Percentiles rank a stretch among this genome's conserved stretches.
Conservation (phyloP, 1,139 yeast genomes). For the Pichia sp. region DNA sequence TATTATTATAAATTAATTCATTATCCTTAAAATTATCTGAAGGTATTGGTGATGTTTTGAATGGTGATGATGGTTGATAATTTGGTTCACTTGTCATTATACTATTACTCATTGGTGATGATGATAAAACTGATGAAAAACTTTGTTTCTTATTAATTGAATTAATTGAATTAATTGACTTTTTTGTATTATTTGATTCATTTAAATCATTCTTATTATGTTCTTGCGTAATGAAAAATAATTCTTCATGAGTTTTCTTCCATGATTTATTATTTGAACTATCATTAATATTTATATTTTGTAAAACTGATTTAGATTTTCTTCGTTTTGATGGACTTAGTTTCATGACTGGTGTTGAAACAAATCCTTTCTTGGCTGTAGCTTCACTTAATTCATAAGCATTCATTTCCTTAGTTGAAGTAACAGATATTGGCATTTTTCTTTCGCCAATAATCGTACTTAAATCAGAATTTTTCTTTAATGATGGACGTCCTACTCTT, state of each 20-base stretch:
- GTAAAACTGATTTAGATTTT: slow-evolving; percentile 1
- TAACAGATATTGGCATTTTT: slow-evolving; percentile 19
- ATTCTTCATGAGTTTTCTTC: background rate
- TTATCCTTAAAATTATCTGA: background rate
- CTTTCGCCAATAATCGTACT: slow-evolving; percentile 24
- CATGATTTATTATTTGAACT: background rate
- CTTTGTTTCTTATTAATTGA: too few species aligned
- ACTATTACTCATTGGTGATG: slow-evolving; percentile 14
- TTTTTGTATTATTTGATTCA: background rate
- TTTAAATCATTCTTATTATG: background rate
- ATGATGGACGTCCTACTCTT: slow-evolving; percentile 30
- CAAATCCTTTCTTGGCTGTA: slow-evolving; percentile 28
- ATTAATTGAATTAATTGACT: background rate
- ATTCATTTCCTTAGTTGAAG: slow-evolving; percentile 7
- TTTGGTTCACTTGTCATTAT: slow-evolving; percentile 9
- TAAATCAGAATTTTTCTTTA: slow-evolving; percentile 14
- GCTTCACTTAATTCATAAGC: slow-evolving; percentile 11
- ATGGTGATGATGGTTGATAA: slow-evolving; percentile 11
- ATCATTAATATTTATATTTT: background rate
- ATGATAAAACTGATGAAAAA: background rate
- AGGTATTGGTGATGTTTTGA: slow-evolving; percentile 15
- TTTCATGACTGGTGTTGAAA: slow-evolving; percentile 31
- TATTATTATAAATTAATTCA: background rate
- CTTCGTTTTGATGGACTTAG: slow-evolving; percentile 26
- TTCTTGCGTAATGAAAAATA: background rate